phyloP scores from a whole-genome alignment of 2,329 filamentous ascomycete genomes.

The Coniochaeta ligniaria region DNA sequence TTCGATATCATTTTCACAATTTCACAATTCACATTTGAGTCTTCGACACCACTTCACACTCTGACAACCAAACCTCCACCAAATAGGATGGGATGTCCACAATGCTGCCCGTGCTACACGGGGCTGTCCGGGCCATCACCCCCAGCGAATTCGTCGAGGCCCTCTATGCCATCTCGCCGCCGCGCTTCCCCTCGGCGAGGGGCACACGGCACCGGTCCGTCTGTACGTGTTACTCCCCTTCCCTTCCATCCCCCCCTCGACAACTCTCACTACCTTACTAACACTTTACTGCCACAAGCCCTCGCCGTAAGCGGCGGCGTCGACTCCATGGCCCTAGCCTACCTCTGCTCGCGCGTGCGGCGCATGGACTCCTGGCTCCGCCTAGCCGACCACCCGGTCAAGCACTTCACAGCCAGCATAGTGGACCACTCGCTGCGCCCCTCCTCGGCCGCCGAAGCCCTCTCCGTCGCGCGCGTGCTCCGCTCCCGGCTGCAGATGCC shows the following conservation, averaged over 20 bases:
- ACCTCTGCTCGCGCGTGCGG: constrained; percentile 52
- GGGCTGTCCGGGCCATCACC: constrained; percentile 29
- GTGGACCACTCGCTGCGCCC: constrained; percentile 52
- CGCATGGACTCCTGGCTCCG: constrained; percentile 22
- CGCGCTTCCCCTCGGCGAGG: constrained; percentile 38
- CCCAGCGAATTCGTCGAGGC: constrained; percentile 38
- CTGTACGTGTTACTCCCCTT: constrained; percentile 24
- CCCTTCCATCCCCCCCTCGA: neutral
- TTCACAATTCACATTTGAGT: too few species aligned
- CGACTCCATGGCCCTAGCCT: constrained; percentile 95
- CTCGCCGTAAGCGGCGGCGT: constrained; percentile 88
- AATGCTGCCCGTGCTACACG: constrained; percentile 29
- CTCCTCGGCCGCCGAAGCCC: constrained; percentile 46
- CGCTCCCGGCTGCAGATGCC: constrained; percentile 23
- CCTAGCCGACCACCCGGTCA: constrained; percentile 37
- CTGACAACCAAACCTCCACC: neutral
- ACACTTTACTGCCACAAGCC: constrained; percentile 34
- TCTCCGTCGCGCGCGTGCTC: constrained; percentile 30
- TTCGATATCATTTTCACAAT: too few species aligned
- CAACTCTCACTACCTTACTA: neutral
- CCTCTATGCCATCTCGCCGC: constrained; percentile 39
- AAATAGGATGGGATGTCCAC: constrained; percentile 30
- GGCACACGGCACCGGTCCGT: constrained; percentile 28
- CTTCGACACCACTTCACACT: too few species aligned
- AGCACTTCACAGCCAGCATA: constrained; percentile 36